Evolutionary conservation across 768 basidiomycete genomes (phyloP).

Genomic region (Lactarius tabidus): DNA sequence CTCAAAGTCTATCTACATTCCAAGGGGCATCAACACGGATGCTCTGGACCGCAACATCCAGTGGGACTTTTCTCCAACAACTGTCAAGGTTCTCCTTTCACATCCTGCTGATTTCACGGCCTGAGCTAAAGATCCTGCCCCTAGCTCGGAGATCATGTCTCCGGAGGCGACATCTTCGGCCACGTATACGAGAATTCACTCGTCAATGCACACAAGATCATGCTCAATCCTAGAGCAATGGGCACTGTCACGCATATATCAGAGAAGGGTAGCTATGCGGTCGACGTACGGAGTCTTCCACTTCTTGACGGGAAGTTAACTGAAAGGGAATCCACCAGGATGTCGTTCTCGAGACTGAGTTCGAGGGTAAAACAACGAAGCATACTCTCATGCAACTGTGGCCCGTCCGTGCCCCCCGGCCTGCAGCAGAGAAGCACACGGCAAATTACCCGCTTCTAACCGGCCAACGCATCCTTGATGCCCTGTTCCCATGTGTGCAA

Average conservation of each 20-base stretch:
- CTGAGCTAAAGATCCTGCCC: constrained; percentile 2
- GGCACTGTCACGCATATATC: constrained; percentile 93
- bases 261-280: constrained; percentile 89
- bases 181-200: constrained; percentile 96
- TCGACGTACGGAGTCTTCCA: constrained; percentile 53
- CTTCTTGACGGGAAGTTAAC: constrained; percentile 6
- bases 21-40: constrained; percentile 97
- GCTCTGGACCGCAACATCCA: constrained; percentile 81
- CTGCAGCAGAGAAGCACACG: constrained; percentile 91
- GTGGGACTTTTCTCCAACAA: constrained; percentile 92
- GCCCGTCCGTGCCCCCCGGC: constrained; percentile 97
- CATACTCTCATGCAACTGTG: constrained; percentile 98
- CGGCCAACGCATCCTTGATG: constrained; percentile 95
- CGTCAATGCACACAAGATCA: constrained; percentile 94
- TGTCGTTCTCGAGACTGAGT: constrained; percentile 94
- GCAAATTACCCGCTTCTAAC: constrained; percentile 90
- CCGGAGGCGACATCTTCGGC: constrained; percentile 96
- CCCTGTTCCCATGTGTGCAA: constrained; percentile 97
- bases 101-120: background rate
- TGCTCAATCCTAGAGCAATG: constrained; percentile 89
- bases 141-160: constrained; percentile 93
- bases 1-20: constrained; percentile 99
- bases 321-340: constrained; percentile 49
- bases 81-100: constrained; percentile 56
- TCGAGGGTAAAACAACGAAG: constrained; percentile 88